These are phyloP conservation scores for Porpolomopsis calyptriformis DNA, from an alignment of 768 basidiomycete species.

Conservation along the genomic window DNA sequence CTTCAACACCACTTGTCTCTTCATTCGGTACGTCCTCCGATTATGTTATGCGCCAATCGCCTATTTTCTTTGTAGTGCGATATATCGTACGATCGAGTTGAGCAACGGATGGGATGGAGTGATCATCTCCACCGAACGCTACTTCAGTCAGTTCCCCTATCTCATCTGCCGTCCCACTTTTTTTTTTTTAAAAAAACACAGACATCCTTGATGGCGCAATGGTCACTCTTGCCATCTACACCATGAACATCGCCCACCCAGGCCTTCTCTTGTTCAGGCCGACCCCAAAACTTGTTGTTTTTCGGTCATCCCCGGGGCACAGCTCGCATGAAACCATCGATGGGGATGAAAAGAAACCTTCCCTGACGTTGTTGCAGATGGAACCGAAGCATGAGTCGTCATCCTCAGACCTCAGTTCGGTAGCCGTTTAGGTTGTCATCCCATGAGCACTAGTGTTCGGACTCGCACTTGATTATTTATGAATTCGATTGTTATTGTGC, in stretches of 20 bases:
- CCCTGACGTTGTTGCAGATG: too few species aligned
- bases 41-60: not conserved
- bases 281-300: too few species aligned
- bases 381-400: too few species aligned
- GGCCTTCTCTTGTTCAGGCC: conserved; percentile 24
- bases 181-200: conserved; percentile 12
- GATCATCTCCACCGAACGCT: conserved; percentile 37
- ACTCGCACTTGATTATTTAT: too few species aligned
- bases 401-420: too few species aligned
- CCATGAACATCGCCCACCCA: conserved; percentile 39
- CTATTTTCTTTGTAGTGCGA: conserved; percentile 22
- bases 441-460: too few species aligned
- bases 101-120: conserved; percentile 40
- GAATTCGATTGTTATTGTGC: too few species aligned
- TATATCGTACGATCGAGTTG: conserved; percentile 46
- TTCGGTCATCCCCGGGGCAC: too few species aligned
- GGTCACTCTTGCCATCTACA: conserved; percentile 38
- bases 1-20: conserved; percentile 32
- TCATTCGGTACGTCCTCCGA: conserved; percentile 31
- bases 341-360: too few species aligned
- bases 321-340: too few species aligned
- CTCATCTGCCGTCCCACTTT: not conserved
- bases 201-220: conserved; percentile 43
- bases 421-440: too few species aligned
- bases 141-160: conserved; percentile 26